A percentile compares a stretch with the other conserved stretches of the same genome.
phyloP scores from a whole-genome alignment of 495 filamentous ascomycete species.

The Aspergillus leporis region DNA sequence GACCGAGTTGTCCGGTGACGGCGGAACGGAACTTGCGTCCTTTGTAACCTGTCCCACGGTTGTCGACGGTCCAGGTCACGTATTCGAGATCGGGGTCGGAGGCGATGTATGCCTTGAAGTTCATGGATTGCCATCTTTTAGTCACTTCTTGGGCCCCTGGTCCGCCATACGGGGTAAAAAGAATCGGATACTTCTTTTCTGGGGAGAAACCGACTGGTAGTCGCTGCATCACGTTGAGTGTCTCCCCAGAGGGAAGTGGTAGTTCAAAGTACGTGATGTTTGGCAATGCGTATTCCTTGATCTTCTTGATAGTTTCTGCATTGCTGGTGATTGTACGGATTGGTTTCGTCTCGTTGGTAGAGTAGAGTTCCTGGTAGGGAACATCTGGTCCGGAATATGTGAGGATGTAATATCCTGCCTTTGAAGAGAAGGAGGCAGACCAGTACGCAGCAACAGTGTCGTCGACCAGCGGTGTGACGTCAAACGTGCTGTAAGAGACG shows the following conservation, averaged over 20 bases:
- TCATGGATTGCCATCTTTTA: constrained; percentile 15
- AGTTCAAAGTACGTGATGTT: constrained; percentile 23
- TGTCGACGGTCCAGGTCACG: constrained; percentile 25
- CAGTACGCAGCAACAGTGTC: constrained; percentile 20
- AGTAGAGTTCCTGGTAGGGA: constrained; percentile 24
- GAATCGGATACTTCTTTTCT: constrained; percentile 20
- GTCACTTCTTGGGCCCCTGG: constrained; percentile 19
- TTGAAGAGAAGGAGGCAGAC: constrained; percentile 20
- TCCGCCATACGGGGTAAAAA: constrained; percentile 24
- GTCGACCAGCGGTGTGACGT: constrained; percentile 19
- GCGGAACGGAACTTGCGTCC: constrained; percentile 19
- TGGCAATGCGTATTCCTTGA: constrained; percentile 17
- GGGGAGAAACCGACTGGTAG: constrained; percentile 15
- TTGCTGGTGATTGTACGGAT: constrained; percentile 23
- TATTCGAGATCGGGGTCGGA: constrained; percentile 24
- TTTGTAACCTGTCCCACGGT: constrained; percentile 20
- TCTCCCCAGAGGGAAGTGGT: constrained; percentile 15
- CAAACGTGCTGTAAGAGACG: constrained; percentile 19
- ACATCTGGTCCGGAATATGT: constrained; percentile 19
- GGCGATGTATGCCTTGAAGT: constrained; percentile 22
- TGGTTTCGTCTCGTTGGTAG: constrained; percentile 10
- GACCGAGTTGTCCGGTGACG: constrained; percentile 17
- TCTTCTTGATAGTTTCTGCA: constrained; percentile 6
- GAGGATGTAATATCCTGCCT: constrained; percentile 19
- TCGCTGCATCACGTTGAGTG: constrained; percentile 23